These are phyloP conservation scores for Fraxinus excelsior DNA, from an alignment of 257 asterid species.

Conservation along the genomic window DNA sequence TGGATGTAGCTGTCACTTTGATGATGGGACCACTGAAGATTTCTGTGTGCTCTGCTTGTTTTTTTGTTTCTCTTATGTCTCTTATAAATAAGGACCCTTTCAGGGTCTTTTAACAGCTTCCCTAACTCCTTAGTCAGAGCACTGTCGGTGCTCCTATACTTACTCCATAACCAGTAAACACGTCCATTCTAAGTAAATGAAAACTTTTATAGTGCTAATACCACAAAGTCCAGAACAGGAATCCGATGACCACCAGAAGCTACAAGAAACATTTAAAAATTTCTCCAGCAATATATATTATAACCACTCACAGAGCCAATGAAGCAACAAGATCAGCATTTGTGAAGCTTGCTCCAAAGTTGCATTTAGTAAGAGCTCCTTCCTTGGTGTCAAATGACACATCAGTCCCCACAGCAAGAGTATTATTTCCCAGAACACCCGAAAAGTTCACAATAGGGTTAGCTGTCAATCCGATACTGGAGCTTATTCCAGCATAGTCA, in stretches of 20 bases:
- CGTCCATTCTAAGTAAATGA: background rate
- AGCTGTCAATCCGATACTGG: conserved; percentile 59
- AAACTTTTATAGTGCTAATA: no score
- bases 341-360: conserved; percentile 56
- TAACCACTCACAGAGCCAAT: conserved; percentile 52
- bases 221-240: background rate
- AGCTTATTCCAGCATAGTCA: conserved; percentile 55
- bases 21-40: background rate
- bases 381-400: conserved; percentile 62
- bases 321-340: conserved; percentile 58
- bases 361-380: conserved; percentile 52
- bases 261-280: background rate
- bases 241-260: background rate
- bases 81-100: no score
- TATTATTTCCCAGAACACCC: conserved; percentile 50
- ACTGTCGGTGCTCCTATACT: no score
- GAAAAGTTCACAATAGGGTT: conserved; percentile 60
- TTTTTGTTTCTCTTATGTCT: no score
- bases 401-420: conserved; percentile 55
- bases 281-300: background rate
- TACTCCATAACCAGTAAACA: background rate
- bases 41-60: background rate
- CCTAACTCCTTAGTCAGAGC: no score
- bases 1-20: background rate
- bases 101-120: no score